Evolutionary conservation across 2,329 filamentous ascomycete genomes (phyloP).

Genomic region (Alternaria atra): DNA sequence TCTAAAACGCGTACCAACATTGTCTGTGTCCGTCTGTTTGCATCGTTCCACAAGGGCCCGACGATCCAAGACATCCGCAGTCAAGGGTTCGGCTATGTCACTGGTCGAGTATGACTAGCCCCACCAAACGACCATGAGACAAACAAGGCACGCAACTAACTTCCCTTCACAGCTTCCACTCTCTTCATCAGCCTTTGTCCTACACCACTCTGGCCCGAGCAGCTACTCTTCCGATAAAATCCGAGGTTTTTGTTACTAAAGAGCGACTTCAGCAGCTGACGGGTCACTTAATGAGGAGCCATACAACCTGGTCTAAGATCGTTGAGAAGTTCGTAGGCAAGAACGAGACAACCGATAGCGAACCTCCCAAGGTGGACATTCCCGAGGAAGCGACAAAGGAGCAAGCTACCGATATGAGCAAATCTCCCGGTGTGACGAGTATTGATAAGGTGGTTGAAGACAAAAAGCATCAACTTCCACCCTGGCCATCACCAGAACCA

Average conservation of each 20-base stretch:
- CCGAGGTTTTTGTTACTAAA: not conserved
- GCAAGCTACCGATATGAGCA: not conserved
- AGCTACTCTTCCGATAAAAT: constrained; percentile 19
- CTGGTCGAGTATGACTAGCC: constrained; percentile 19
- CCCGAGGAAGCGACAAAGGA: not conserved
- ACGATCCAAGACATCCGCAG: constrained; percentile 2
- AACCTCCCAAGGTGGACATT: not conserved
- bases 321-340: constrained; percentile 4
- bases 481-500: constrained; percentile 18
- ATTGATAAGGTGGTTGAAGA: constrained; percentile 35
- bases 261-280: constrained; percentile 13
- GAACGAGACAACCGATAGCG: constrained; percentile 1
- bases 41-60: constrained; percentile 2
- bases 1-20: not conserved
- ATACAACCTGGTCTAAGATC: constrained; percentile 3
- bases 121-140: constrained; percentile 15
- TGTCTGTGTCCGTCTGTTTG: constrained; percentile 16
- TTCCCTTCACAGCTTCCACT: constrained; percentile 15
- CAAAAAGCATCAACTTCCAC: constrained; percentile 30
- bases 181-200: constrained; percentile 14
- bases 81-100: constrained; percentile 11
- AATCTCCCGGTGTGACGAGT: constrained; percentile 6
- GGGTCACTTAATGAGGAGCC: constrained; percentile 15
- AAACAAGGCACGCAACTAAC: constrained; percentile 11
- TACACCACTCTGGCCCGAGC: constrained; percentile 18